Evolutionary conservation across 2,329 filamentous ascomycete genomes (phyloP), one percentile per base, ranked within the genome.

Genomic region (Rutstroemia sydowiana): DNA sequence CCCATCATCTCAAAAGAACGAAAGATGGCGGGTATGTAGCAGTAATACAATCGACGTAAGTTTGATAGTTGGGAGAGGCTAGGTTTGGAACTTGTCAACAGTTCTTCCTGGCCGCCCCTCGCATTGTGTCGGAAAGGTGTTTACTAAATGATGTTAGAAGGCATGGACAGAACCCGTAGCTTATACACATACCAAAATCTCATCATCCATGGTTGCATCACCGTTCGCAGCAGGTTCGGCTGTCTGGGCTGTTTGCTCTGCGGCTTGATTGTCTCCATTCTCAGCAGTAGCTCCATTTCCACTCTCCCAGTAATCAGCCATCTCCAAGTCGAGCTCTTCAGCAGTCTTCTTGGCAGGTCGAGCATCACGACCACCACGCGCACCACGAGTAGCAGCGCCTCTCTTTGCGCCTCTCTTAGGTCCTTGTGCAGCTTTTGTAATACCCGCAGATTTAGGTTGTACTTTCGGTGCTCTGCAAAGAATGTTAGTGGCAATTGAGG

Each of bases 271-370:
- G 49, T 71, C 69, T 56, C 73, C 73, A 36, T 74, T 71, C 50
- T 71, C 68, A 54, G 76, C 70, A 47, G 71, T 68, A 37, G 72
- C 71, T 56, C 73, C 71, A 59, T 74, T 74, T 46, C 48, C 48
- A 48, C 70, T 72, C 58, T 71, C 66, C 68, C 95, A 97, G 74
- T 98, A 98, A 70, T 97, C 93, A 18, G 82, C 84, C 93, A 98
- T 98, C 70, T 98, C 93, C 4, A 88, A 90, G 69, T 98, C 93
- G 23, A 98, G 82, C 73, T 98, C 91, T 68, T 95, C 92, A 1
- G 86, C 83, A 0, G 90, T 95, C 87, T 97, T 97, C 74, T 95
- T 76, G 65, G 83, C 73, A 60, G 85, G 77, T 63, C 85, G 81
- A 59, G 77, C 74, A 64, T 74, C 85, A 61, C 67, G 69, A 31